Percentiles rank a stretch among this genome's conserved stretches.
phyloP scores from a whole-genome alignment of 176 grass and related monocot genomes.

The Hsuehochloa calcarea region DNA sequence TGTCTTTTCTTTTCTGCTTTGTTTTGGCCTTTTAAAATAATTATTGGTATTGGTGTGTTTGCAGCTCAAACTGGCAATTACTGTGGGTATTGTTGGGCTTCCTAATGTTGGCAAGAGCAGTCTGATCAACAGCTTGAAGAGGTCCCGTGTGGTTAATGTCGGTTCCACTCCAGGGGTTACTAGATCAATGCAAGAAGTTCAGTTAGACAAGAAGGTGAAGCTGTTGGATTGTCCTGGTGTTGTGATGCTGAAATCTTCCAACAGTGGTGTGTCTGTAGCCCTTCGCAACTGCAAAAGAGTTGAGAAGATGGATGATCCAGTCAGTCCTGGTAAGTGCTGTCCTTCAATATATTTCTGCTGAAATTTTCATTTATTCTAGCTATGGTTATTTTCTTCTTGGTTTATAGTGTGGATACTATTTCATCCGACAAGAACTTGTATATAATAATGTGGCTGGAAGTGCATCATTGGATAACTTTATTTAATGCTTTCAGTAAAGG shows the following conservation, averaged over 20 bases:
- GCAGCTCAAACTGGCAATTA: conserved; percentile 93
- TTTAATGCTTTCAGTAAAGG: conserved; percentile 66
- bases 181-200: conserved; percentile 92
- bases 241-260: conserved; percentile 86
- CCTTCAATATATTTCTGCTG: not conserved
- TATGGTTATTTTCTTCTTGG: not conserved
- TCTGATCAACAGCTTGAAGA: conserved; percentile 97
- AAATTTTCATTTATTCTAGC: conserved; percentile 4
- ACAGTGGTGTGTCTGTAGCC: conserved; percentile 60
- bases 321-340: conserved; percentile 61
- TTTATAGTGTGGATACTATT: conserved; percentile 11
- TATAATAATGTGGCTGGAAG: conserved; percentile 1
- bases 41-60: conserved; percentile 17
- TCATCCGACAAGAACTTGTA: not conserved
- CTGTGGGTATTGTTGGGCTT: conserved; percentile 91
- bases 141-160: conserved; percentile 84
- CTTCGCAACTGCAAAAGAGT: conserved; percentile 92
- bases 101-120: conserved; percentile 99
- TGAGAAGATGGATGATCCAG: conserved; percentile 94
- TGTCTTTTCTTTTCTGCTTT: not conserved
- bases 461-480: conserved; percentile 8
- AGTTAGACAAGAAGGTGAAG: conserved; percentile 96
- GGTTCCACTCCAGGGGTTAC: conserved; percentile 90
- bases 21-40: not conserved
- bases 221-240: conserved; percentile 94